Percentiles rank a stretch among this genome's conserved stretches.
These are phyloP conservation scores for Venturia carpophila DNA, from an alignment of 2,329 filamentous ascomycete species.

Conservation along the genomic window DNA sequence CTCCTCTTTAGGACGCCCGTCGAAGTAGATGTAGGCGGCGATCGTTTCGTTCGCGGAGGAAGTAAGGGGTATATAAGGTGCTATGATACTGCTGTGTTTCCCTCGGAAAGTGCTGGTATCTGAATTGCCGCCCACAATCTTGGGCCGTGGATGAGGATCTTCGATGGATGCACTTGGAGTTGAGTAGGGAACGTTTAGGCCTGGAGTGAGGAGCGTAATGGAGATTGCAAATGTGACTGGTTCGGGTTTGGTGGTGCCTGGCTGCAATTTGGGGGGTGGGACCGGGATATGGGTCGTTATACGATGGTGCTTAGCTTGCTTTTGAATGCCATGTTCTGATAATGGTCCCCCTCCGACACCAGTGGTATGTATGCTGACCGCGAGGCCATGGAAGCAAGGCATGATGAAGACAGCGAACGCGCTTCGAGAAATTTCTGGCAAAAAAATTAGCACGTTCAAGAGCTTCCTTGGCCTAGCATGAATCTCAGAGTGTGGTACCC, in stretches of 20 bases:
- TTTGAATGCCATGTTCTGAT: conserved; percentile 89
- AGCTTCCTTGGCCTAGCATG: background rate
- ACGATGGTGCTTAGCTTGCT: conserved; percentile 79
- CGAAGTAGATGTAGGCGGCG: conserved; percentile 98
- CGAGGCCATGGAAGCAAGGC: conserved; percentile 99
- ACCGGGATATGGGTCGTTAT: conserved; percentile 98
- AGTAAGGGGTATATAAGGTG: conserved; percentile 86
- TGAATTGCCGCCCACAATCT: conserved; percentile 63
- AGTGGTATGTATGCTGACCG: conserved; percentile 88
- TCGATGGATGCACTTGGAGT: conserved; percentile 70
- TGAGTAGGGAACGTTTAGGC: conserved; percentile 85
- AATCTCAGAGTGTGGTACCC: background rate
- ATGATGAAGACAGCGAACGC: conserved; percentile 33
- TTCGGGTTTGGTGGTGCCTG: conserved; percentile 61
- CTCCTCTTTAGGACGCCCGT: conserved; percentile 90
- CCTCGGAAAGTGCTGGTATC: conserved; percentile 31
- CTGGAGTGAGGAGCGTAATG: conserved; percentile 86
- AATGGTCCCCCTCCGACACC: conserved; percentile 67
- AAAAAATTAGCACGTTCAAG: background rate
- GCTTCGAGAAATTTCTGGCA: background rate
- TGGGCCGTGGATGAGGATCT: conserved; percentile 73
- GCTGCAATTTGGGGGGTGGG: conserved; percentile 70
- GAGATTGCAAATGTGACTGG: conserved; percentile 96
- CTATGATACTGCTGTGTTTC: conserved; percentile 51
- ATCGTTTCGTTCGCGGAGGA: conserved; percentile 93